Base-by-base conservation (phyloP, 768 basidiomycete genomes). In the Russula virescens region DNA sequence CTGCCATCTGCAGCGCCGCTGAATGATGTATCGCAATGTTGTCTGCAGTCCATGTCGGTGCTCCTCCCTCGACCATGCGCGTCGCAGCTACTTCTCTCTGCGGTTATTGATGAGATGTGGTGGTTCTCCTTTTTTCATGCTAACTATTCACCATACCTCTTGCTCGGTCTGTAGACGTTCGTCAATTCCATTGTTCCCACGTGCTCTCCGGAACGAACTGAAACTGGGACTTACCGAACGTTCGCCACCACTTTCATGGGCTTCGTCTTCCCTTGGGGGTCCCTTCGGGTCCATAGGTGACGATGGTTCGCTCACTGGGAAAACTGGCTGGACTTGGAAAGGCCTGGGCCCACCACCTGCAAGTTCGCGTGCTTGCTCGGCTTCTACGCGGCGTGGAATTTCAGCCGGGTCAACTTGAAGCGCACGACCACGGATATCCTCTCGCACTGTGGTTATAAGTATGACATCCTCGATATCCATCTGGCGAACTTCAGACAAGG, bases 1-100 rank as follows among this genome's bases (percentile, higher is more conserved):
- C 94, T 5, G 87, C 86, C 54, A 4, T 19, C n/a, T 8, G 8
- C 31, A 4, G 31, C 31, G 8, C 8, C 31, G 31, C 31, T 31
- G 31, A 31, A 31, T 31, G n/a, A 19, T 18, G 42, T 5, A 23
- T 38, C 31, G 8, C 31, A 3, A 8, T 31, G 31, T 31, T 31
- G 8, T 4, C 5, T 31, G 8, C 31, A 31, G 5, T 21, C 52
- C 21, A 40, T 23, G 51, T 2, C 21, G 10, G n/a, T 43, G 14
- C 42, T 23, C n/a, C 13, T 3, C 26, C 18, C 25, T 26, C 13
- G n/a, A 18, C 31, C 8, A 8, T 31, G 31, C 31, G 31, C 31
- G 31, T 6, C 7, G 26, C 42, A 19, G 19, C 34, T 34, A 16
- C 4, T 40, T 42, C 26, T 4, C 23, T 47, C 2, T 3, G 23